Evolutionary conservation across 2,329 filamentous ascomycete species (phyloP), one percentile per base, ranked within the genome.

Genomic region (Periconia digitata): DNA sequence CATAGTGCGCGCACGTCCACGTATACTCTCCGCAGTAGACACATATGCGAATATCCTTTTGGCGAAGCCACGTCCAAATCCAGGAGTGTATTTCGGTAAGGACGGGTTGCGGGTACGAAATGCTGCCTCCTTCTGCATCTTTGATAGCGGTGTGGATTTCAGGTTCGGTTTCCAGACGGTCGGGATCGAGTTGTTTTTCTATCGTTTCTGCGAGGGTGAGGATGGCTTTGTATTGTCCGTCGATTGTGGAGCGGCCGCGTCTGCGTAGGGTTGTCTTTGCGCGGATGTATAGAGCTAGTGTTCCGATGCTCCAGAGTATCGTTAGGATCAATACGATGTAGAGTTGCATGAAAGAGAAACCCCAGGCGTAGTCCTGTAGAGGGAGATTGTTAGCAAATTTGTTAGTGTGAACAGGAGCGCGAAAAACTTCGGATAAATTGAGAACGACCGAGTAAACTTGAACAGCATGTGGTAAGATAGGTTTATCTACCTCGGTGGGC

Each of bases 281-380:
- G 17, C 42, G 38, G 8, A 54, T 18, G 50, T 53, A 62, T 46
- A 65, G 49, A 23, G 27, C 36, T 17, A 47, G 47, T 2, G 53
- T 55, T 3, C 60, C 60, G 0, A 48, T 21, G 8, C 49, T 53
- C 60, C 59, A 65, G 6, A 60, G 12, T 0, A 60, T 3, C 4
- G 55, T 36, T 6, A 58, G 13, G 2, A 58, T 15, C 7, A 54
- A 13, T 43, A 54, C 53, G 21, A 54, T 29, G 49, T 51, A 53
- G 0, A 62, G 47, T 24, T 63, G 55, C 2, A 60, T 43, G 37
- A 54, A 62, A 0, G 60, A 61, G 41, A 63, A 64, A 0, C 60
- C 62, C 59, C 62, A 64, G 29, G 55, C 44, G 24, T 62, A 64
- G 2, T 36, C 51, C 46, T 47, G 32, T n/a, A n/a, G n/a, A n/a